Percentiles rank a stretch among this genome's conserved stretches.
phyloP scores from a whole-genome alignment of 1,284 basidiomycete species.

The Schizopora paradoxa region DNA sequence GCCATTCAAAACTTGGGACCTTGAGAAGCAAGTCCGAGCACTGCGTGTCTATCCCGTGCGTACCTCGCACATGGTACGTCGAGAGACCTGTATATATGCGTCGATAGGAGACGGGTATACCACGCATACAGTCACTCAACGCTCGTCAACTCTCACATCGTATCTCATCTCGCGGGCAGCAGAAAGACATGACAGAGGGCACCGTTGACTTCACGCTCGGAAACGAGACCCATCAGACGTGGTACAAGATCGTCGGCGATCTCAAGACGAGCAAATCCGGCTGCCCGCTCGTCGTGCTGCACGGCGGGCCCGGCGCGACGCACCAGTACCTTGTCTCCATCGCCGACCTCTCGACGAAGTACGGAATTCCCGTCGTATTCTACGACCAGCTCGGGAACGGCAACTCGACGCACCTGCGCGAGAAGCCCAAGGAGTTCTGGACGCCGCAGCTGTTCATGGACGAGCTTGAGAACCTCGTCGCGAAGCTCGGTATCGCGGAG shows the following conservation, averaged over 20 bases:
- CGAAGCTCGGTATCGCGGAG: conserved; percentile 32
- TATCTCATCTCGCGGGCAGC: no score
- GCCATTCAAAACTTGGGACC: no score
- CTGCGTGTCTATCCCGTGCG: no score
- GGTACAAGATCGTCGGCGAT: conserved; percentile 40
- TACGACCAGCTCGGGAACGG: conserved; percentile 48
- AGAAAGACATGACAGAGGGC: conserved; percentile 23
- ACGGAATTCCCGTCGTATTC: conserved; percentile 36
- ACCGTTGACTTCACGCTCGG: conserved; percentile 25
- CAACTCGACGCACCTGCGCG: conserved; percentile 40
- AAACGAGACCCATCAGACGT: conserved; percentile 36
- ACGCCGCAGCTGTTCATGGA: conserved; percentile 39
- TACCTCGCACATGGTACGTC: no score
- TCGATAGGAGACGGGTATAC: no score
- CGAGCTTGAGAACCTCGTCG: conserved; percentile 41
- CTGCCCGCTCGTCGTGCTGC: conserved; percentile 38
- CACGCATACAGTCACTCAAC: no score
- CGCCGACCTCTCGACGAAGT: conserved; percentile 28
- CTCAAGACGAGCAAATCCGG: conserved; percentile 23
- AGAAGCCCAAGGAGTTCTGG: conserved; percentile 41
- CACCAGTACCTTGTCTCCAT: conserved; percentile 36
- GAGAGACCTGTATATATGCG: no score
- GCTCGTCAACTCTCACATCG: no score
- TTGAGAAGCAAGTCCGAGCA: no score
- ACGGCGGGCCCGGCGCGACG: conserved; percentile 40